phyloP scores from a whole-genome alignment of 257 asterid genomes.

The Solanum virginianum region DNA sequence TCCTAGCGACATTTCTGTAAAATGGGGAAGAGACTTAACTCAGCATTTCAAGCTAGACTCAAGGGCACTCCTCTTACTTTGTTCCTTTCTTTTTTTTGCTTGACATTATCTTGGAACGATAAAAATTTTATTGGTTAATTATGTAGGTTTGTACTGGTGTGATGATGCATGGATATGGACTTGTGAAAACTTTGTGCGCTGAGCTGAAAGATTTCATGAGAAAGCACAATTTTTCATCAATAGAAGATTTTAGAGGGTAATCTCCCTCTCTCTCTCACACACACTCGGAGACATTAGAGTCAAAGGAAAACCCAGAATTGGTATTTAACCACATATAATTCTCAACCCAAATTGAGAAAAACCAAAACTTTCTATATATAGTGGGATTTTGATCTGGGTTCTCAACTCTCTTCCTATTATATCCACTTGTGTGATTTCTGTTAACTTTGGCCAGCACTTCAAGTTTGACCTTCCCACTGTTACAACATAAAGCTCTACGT shows the following conservation, averaged over 20 bases:
- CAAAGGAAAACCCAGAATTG: neutral
- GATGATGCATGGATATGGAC: conserved; percentile 92
- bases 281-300: neutral
- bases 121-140: neutral
- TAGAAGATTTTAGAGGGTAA: conserved; percentile 85
- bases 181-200: conserved; percentile 67
- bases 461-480: neutral
- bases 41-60: neutral
- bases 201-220: conserved; percentile 83
- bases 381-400: neutral
- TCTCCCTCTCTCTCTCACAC: neutral
- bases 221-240: conserved; percentile 57
- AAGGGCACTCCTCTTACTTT: neutral
- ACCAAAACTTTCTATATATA: neutral
- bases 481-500: neutral
- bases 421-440: neutral
- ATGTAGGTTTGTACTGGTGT: conserved; percentile 85
- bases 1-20: neutral
- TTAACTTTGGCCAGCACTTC: neutral
- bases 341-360: neutral
- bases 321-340: neutral
- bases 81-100: neutral
- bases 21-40: neutral
- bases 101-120: neutral
- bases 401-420: neutral